phyloP scores from a whole-genome alignment of 192 early-diverging fungal genomes.

The Umbelopsis ramanniana region DNA sequence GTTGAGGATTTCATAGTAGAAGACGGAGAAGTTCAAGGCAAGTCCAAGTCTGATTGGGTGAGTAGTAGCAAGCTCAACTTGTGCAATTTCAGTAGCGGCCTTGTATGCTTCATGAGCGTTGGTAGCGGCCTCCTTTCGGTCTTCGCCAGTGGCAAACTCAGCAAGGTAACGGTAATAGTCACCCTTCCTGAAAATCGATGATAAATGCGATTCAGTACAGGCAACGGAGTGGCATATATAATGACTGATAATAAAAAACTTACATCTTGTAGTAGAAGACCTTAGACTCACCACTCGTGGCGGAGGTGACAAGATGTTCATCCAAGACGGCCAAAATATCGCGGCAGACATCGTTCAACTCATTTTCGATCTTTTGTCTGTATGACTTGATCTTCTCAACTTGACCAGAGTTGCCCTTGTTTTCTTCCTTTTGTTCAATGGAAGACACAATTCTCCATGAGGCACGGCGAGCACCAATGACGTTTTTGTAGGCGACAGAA shows the following conservation, averaged over 20 bases:
- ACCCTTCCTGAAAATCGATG: constrained; percentile 73
- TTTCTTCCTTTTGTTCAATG: constrained; percentile 95
- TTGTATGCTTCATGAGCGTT: constrained; percentile 91
- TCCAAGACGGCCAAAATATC: constrained; percentile 94
- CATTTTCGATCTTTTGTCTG: constrained; percentile 91
- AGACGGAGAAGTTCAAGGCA: constrained; percentile 98
- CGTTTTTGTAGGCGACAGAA: constrained; percentile 98
- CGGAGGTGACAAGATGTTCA: constrained; percentile 86
- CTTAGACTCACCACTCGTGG: constrained; percentile 92
- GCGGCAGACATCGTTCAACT: constrained; percentile 91
- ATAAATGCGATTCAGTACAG: too few relatives aligned
- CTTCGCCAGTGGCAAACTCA: constrained; percentile 89
- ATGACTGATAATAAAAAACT: constrained; percentile 21
- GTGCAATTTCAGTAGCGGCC: constrained; percentile 89
- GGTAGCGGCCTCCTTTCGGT: constrained; percentile 78
- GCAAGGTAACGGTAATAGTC: constrained; percentile 99
- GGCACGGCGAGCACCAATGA: constrained; percentile 95
- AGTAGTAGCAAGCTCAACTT: constrained; percentile 82
- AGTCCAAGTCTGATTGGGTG: constrained; percentile 98
- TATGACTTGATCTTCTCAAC: constrained; percentile 92
- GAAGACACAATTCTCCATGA: constrained; percentile 98
- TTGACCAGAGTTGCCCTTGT: constrained; percentile 82
- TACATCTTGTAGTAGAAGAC: constrained; percentile 99
- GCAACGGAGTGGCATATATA: constrained; percentile 24
- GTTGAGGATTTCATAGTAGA: constrained; percentile 98